Evolutionary conservation across 129 eudicot species (phyloP), one percentile per base, ranked within the genome.

Genomic region (Artemisia argyi): DNA sequence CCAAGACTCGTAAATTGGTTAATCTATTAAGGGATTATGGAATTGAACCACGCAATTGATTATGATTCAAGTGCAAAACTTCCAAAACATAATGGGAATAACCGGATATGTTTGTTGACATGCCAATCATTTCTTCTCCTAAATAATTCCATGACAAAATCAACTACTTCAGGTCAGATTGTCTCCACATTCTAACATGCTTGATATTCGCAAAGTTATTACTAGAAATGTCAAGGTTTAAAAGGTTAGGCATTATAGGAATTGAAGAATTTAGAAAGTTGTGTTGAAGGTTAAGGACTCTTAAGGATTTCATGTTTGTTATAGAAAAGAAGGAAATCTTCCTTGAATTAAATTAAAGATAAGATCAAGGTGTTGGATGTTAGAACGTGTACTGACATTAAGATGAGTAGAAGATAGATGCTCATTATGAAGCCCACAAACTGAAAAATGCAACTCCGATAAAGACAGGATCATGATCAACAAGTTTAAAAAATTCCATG

Each of bases 61-160:
- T 73, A 5, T 2, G 7, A 20, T 3, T 1, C 15, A 54, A 49
- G 11, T 4, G 0, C 61, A 73, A 2, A 26, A 7, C 15, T 61
- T 73, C 61, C n/a, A 73, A 73, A 61, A 11, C 69, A 73, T 48
- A 60, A 7, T 15, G 15, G 51, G 68, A 63, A 39, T 51, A 63
- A 7, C 17, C 68, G 0, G 68, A 63, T 7, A 6, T 63, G n/a
- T 63, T 63, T 32, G 51, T 63, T 16, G 26, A 39, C 10, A 50
- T 19, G 15, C 13, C 51, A 5, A 0, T 3, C 51, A 63, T 2
- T 63, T 63, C 51, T 8, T 5, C 26, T 7, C 26, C 20, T 22
- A 22, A 22, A 22, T 3, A 14, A 32, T 14, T 7, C 7, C 1
- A 19, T 35, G 10, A 16, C 24, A 3, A 14, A 22, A 22, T 22